These are phyloP conservation scores for Lolium multiflorum DNA, from an alignment of 176 grass and related monocot species.

Conservation along the genomic window DNA sequence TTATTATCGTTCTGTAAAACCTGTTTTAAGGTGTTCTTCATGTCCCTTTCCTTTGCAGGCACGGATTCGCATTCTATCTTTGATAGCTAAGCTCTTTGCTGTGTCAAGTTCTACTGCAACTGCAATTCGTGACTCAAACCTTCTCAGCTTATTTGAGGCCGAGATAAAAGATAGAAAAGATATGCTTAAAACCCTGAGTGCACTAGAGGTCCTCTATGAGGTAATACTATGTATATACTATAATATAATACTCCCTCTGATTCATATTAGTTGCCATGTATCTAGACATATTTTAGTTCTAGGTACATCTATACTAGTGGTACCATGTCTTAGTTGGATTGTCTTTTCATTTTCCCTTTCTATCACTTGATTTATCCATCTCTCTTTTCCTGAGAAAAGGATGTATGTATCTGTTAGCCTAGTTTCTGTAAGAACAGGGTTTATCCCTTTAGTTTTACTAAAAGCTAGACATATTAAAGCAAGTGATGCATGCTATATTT, in stretches of 20 bases:
- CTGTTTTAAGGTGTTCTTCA: conserved; percentile 27
- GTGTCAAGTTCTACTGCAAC: conserved; percentile 68
- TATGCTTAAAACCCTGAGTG: conserved; percentile 75
- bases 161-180: conserved; percentile 90
- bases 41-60: conserved; percentile 56
- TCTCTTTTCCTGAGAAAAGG: conserved; percentile 27
- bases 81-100: conserved; percentile 84
- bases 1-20: conserved; percentile 7
- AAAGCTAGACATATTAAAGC: conserved; percentile 13
- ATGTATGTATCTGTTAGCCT: not conserved
- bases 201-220: conserved; percentile 91
- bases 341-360: not conserved
- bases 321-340: conserved; percentile 25
- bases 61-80: conserved; percentile 74
- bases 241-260: too few species aligned
- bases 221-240: conserved; percentile 39
- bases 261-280: too few species aligned
- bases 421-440: not conserved
- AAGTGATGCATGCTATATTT: not conserved
- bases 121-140: conserved; percentile 64
- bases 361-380: not conserved
- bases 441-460: conserved; percentile 6
- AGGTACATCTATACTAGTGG: too few species aligned
- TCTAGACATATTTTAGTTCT: too few species aligned
- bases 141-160: conserved; percentile 84